These are phyloP conservation scores for Malus hybrid DNA, from an alignment of 331 rosid species.

Conservation along the genomic window DNA sequence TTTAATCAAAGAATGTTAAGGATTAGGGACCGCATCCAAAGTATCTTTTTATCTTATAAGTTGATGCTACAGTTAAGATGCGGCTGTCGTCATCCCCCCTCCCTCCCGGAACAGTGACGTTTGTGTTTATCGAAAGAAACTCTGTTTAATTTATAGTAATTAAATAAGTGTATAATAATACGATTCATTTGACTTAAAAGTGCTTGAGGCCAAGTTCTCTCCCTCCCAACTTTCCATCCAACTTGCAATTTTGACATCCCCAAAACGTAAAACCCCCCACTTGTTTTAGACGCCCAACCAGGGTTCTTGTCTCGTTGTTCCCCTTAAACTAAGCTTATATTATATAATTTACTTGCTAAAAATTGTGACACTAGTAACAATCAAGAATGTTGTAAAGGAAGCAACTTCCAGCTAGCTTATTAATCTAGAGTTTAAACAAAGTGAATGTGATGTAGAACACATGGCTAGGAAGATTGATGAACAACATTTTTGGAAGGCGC, in stretches of 20 bases:
- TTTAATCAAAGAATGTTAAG: too few species aligned
- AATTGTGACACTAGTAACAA: not conserved
- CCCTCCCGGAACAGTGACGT: conserved; percentile 29
- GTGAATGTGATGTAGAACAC: not conserved
- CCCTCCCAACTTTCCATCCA: not conserved
- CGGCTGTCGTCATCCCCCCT: conserved; percentile 21
- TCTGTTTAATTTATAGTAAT: not conserved
- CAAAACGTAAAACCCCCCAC: not conserved
- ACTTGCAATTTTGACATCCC: conserved; percentile 19
- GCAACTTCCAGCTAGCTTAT: not conserved
- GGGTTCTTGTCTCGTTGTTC: conserved; percentile 6
- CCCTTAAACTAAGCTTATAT: not conserved
- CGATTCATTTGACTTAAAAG: not conserved
- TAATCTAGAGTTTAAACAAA: not conserved
- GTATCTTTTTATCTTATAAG: not conserved
- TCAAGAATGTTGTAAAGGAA: not conserved
- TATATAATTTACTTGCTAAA: not conserved
- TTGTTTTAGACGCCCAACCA: conserved; percentile 20
- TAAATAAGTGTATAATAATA: not conserved
- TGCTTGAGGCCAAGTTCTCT: not conserved
- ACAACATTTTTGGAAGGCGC: too few species aligned
- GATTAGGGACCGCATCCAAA: too few species aligned
- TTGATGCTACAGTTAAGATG: not conserved
- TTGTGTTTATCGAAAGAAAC: conserved; percentile 8
- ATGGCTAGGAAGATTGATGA: not conserved